phyloP scores from a whole-genome alignment of 2,329 filamentous ascomycete genomes.

The Cordyceps tenuipes region DNA sequence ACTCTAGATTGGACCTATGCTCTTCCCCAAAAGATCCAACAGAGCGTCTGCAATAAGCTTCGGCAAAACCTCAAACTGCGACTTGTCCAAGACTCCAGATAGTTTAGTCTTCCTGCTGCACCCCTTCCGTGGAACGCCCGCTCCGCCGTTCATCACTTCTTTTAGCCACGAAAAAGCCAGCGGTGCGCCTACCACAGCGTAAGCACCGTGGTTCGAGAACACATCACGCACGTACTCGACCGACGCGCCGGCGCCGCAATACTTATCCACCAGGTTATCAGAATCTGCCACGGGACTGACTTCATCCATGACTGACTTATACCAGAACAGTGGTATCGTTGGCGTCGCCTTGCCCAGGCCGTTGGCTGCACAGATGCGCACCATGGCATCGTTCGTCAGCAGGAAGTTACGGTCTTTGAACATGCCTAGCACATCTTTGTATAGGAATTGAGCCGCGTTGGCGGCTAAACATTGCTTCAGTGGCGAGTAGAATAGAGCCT shows the following conservation, averaged over 20 bases:
- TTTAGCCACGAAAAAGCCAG: constrained; percentile 7
- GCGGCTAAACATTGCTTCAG: constrained; percentile 16
- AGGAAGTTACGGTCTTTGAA: neutral
- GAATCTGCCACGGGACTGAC: constrained; percentile 1
- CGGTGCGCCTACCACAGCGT: neutral
- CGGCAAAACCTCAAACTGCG: constrained; percentile 1
- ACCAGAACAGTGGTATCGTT: constrained; percentile 7
- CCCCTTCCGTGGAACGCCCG: neutral
- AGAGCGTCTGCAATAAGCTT: neutral
- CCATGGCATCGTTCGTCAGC: neutral
- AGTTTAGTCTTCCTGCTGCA: neutral
- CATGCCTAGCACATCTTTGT: constrained; percentile 2
- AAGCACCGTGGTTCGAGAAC: neutral
- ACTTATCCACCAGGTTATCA: neutral
- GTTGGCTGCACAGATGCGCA: neutral
- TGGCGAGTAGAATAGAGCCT: constrained; percentile 20
- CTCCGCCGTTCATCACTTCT: neutral
- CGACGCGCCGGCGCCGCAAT: neutral
- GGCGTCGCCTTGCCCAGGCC: constrained; percentile 2
- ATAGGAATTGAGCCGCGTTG: neutral
- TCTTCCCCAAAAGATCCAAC: neutral
- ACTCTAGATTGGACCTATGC: neutral
- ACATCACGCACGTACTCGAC: constrained; percentile 8
- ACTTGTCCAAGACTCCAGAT: neutral
- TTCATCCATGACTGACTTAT: constrained; percentile 5